Percentiles rank a stretch among this genome's conserved stretches.
Evolutionary conservation across 2,329 filamentous ascomycete species (phyloP).

Genomic region (Colletotrichum lindemuthianum): DNA sequence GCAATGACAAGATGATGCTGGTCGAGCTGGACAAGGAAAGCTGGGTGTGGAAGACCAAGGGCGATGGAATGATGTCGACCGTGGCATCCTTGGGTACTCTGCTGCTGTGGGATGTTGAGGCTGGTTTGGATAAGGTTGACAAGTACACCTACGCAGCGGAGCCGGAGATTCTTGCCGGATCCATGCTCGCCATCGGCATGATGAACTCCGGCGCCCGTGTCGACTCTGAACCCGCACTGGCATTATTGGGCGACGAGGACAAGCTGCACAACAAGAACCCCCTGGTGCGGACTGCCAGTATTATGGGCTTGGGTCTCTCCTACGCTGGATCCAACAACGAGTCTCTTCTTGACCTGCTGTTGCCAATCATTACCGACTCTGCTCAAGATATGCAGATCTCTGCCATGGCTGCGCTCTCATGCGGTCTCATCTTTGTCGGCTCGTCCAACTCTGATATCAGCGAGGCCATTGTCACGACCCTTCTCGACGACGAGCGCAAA

Average conservation of each 20-base stretch:
- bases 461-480: slow-evolving; percentile 89
- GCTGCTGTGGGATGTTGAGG: slow-evolving; percentile 92
- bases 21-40: slow-evolving; percentile 87
- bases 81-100: slow-evolving; percentile 93
- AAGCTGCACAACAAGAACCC: slow-evolving; percentile 83
- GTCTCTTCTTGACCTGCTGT: slow-evolving; percentile 83
- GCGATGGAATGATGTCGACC: slow-evolving; percentile 96
- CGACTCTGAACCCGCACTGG: slow-evolving; percentile 90
- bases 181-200: slow-evolving; percentile 92
- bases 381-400: slow-evolving; percentile 93
- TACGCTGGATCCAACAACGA: slow-evolving; percentile 96
- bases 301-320: slow-evolving; percentile 95
- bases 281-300: slow-evolving; percentile 81
- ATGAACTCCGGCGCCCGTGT: slow-evolving; percentile 92
- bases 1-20: slow-evolving; percentile 98
- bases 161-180: slow-evolving; percentile 87
- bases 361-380: slow-evolving; percentile 88
- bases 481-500: slow-evolving; percentile 93
- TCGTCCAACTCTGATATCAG: slow-evolving; percentile 91
- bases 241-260: slow-evolving; percentile 82
- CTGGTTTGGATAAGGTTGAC: slow-evolving; percentile 92
- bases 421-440: slow-evolving; percentile 92
- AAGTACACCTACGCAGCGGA: slow-evolving; percentile 90
- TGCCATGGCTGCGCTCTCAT: slow-evolving; percentile 91
- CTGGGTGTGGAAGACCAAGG: slow-evolving; percentile 99